Conservation (phyloP, 179 eudicot species). For the Monotropa hypopitys region DNA sequence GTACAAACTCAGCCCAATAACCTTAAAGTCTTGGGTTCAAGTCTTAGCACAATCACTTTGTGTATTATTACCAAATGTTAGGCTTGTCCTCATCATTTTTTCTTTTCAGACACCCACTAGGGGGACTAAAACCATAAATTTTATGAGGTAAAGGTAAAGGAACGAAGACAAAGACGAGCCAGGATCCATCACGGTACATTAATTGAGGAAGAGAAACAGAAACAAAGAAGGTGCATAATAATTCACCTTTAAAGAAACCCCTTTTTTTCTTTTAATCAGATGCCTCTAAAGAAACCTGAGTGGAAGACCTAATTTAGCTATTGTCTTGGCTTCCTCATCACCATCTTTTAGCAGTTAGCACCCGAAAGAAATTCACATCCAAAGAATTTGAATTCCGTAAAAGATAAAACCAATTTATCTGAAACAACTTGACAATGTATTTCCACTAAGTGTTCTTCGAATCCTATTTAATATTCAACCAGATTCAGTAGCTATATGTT, state of each 20-base stretch:
- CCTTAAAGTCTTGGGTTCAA: too few species aligned
- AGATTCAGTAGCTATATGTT: not conserved
- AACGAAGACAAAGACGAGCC: not conserved
- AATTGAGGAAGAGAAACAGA: not conserved
- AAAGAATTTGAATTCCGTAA: not conserved
- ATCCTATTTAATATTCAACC: not conserved
- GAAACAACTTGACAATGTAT: not conserved
- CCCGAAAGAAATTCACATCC: not conserved
- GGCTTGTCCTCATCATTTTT: too few species aligned
- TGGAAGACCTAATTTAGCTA: not conserved
- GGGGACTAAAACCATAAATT: not conserved
- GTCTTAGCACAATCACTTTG: too few species aligned
- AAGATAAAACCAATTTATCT: not conserved
- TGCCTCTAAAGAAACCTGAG: not conserved
- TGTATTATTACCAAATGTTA: too few species aligned
- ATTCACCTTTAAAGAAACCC: not conserved
- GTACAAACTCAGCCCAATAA: too few species aligned
- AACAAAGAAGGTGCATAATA: not conserved
- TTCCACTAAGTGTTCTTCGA: not conserved
- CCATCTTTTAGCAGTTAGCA: not conserved
- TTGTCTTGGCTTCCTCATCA: not conserved
- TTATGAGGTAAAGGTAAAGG: not conserved
- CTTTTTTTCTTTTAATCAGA: not conserved
- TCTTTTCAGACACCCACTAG: too few species aligned
- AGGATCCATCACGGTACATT: not conserved